These are phyloP conservation scores for Meyerozyma guilliermondii DNA, from an alignment of 1,139 yeast genomes.

Conservation along the genomic window DNA sequence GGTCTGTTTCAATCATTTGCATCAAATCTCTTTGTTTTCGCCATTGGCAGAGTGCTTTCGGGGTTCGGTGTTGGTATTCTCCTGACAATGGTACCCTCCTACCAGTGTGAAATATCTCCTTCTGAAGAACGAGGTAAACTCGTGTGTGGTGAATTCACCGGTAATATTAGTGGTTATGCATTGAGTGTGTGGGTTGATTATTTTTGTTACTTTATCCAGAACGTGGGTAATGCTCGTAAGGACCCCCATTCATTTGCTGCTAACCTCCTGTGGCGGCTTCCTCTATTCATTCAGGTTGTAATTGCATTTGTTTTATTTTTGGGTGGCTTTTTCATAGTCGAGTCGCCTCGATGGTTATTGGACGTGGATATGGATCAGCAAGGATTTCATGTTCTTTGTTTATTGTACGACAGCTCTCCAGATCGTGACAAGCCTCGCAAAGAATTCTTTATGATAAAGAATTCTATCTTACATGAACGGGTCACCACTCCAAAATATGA, in stretches of 20 bases:
- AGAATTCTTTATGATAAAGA: constrained; percentile 69
- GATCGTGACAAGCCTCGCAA: constrained; percentile 58
- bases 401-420: constrained; percentile 57
- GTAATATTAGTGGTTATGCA: constrained; percentile 49
- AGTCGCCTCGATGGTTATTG: constrained; percentile 51
- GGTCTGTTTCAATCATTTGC: constrained; percentile 48
- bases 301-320: constrained; percentile 40
- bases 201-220: constrained; percentile 43
- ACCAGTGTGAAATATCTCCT: constrained; percentile 54
- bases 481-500: constrained; percentile 35
- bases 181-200: constrained; percentile 55
- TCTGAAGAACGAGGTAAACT: constrained; percentile 50
- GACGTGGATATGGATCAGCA: constrained; percentile 47
- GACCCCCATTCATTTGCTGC: constrained; percentile 36
- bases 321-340: constrained; percentile 53
- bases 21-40: constrained; percentile 36
- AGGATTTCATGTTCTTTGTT: constrained; percentile 72
- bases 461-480: constrained; percentile 57
- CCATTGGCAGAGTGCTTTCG: constrained; percentile 45
- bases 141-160: constrained; percentile 53
- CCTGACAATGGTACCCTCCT: constrained; percentile 49
- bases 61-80: constrained; percentile 52
- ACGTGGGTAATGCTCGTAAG: constrained; percentile 34
- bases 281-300: constrained; percentile 44
- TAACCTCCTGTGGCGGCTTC: constrained; percentile 49